A percentile compares a stretch with the other conserved stretches of the same genome.
Conservation (phyloP, 306 rosid genomes). For the Castanea sativa region DNA sequence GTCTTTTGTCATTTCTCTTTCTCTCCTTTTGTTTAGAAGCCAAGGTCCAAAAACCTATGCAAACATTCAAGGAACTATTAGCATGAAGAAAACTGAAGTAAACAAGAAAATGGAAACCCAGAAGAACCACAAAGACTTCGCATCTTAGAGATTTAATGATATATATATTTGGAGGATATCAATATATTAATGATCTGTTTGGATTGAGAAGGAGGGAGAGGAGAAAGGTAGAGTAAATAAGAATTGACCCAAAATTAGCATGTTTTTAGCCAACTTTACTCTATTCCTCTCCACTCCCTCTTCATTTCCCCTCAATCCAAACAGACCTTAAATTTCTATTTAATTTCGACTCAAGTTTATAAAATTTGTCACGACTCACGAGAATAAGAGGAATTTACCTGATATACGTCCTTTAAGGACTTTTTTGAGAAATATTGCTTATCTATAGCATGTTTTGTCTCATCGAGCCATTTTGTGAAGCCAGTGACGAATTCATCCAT, state of each 20-base stretch:
- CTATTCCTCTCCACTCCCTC: rapidly evolving
- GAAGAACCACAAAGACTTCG: not conserved
- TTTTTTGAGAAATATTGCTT: slow-evolving; percentile 35
- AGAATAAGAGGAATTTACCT: slow-evolving; percentile 13
- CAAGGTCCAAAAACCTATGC: slow-evolving; percentile 55
- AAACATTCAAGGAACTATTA: not conserved
- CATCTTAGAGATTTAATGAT: too few species aligned
- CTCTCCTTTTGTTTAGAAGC: slow-evolving; percentile 42
- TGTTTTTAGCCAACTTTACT: too few species aligned
- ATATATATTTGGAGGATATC: too few species aligned
- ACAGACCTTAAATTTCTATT: too few species aligned
- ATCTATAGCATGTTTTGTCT: slow-evolving; percentile 44
- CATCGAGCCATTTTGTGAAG: slow-evolving; percentile 44
- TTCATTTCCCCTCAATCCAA: rapidly evolving
- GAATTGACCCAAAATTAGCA: too few species aligned
- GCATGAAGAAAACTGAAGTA: not conserved
- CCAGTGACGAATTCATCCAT: slow-evolving; percentile 58
- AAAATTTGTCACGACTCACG: too few species aligned
- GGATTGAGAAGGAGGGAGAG: too few species aligned
- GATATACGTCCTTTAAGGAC: slow-evolving; percentile 37
- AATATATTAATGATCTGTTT: too few species aligned
- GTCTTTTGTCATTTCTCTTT: slow-evolving; percentile 37
- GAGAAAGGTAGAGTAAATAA: too few species aligned
- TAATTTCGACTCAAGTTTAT: too few species aligned
- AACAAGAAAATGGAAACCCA: not conserved